Percentiles rank a stretch among this genome's conserved stretches.
These are phyloP conservation scores for Daldinia concentrica DNA, from an alignment of 495 filamentous ascomycete genomes.

Conservation along the genomic window DNA sequence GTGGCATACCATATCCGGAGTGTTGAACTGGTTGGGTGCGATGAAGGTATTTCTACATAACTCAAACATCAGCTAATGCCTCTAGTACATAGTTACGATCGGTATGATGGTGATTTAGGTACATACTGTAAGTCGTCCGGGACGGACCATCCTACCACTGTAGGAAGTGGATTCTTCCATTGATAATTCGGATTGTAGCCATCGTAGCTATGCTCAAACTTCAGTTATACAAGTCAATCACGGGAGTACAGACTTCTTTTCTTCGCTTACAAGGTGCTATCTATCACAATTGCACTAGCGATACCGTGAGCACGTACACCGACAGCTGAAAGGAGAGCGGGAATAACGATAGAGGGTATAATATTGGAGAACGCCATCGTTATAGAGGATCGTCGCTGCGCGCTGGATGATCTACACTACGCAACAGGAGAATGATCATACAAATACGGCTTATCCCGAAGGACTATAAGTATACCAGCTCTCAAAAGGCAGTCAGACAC, in stretches of 20 bases:
- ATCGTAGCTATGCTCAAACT: conserved; percentile 34
- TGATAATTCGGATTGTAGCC: conserved; percentile 48
- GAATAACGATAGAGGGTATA: conserved; percentile 26
- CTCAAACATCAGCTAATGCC: conserved; percentile 1
- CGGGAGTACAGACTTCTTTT: neutral
- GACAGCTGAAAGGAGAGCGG: conserved; percentile 34
- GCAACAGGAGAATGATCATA: neutral
- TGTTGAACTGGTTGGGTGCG: conserved; percentile 28
- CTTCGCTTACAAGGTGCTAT: conserved; percentile 43
- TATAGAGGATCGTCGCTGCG: conserved; percentile 8
- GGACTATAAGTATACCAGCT: conserved; percentile 21
- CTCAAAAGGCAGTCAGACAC: neutral
- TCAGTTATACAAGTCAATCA: neutral
- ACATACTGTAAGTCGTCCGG: conserved; percentile 46
- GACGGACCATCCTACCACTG: conserved; percentile 45
- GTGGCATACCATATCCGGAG: conserved; percentile 58
- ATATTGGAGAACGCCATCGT: conserved; percentile 32
- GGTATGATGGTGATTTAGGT: neutral
- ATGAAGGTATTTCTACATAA: conserved; percentile 35
- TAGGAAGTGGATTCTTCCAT: conserved; percentile 41
- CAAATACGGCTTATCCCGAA: neutral
- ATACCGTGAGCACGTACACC: conserved; percentile 43
- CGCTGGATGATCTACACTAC: conserved; percentile 27
- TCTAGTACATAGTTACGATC: neutral
- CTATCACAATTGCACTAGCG: conserved; percentile 43